These are phyloP conservation scores for Wickerhamiella cacticola DNA, from an alignment of 805 yeast genomes.

Conservation along the genomic window DNA sequence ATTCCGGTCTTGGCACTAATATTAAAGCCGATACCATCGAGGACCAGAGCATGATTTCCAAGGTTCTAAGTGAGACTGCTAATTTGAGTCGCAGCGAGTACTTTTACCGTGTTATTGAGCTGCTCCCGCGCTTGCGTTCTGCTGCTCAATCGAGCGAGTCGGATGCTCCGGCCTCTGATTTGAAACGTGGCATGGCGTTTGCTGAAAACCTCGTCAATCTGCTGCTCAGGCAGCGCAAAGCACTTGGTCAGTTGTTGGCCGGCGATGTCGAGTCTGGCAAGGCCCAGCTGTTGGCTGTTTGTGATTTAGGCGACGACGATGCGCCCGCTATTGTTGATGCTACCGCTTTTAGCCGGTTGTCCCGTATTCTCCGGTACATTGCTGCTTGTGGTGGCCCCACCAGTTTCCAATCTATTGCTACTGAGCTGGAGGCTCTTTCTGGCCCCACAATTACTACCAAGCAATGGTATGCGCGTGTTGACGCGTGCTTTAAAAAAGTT, in stretches of 20 bases:
- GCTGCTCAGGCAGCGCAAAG: constrained; percentile 32
- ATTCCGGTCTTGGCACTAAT: constrained; percentile 62
- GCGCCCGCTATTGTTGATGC: background rate
- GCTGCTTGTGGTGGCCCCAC: background rate
- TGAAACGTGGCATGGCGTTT: constrained; percentile 64
- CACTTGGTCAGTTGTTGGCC: constrained; percentile 7
- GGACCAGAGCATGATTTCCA: constrained; percentile 49
- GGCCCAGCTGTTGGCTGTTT: background rate
- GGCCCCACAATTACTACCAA: background rate
- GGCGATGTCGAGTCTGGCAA: background rate
- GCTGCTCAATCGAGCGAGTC: constrained; percentile 48
- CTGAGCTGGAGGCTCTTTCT: background rate
- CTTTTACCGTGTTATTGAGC: constrained; percentile 61
- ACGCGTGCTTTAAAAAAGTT: background rate
- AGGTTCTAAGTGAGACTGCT: constrained; percentile 44
- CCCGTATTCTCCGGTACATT: background rate
- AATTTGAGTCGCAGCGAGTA: constrained; percentile 33
- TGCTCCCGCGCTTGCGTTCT: constrained; percentile 66
- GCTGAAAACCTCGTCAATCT: constrained; percentile 57
- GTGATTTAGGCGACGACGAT: background rate
- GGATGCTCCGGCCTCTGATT: constrained; percentile 64
- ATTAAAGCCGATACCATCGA: constrained; percentile 54
- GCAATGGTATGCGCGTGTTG: background rate
- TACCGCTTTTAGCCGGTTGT: background rate
- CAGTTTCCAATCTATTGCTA: background rate